phyloP scores from a whole-genome alignment of 106 monocot genomes.

The Dioscorea alata region DNA sequence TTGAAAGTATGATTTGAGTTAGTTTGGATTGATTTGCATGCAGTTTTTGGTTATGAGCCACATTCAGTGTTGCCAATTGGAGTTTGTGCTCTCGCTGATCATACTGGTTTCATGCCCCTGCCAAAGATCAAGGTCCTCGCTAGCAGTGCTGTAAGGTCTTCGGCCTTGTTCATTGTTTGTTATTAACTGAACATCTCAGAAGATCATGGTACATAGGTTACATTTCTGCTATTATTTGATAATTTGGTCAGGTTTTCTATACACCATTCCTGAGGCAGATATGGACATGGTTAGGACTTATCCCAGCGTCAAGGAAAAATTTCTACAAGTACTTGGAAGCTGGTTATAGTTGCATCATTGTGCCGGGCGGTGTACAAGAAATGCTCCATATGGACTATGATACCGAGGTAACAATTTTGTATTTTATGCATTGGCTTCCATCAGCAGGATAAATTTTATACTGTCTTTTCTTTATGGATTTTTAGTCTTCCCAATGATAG shows the following conservation, averaged over 20 bases:
- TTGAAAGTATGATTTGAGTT: background rate
- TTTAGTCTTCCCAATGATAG: no score
- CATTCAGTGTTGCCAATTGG: constrained; percentile 89
- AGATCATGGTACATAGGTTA: no score
- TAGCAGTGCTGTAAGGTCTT: constrained; percentile 79
- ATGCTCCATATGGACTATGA: constrained; percentile 33
- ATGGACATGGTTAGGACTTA: constrained; percentile 39
- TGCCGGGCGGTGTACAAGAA: constrained; percentile 40
- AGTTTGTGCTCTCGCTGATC: constrained; percentile 43
- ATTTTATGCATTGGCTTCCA: no score
- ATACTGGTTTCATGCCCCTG: constrained; percentile 79
- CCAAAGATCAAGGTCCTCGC: constrained; percentile 84
- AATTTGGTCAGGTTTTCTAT: constrained; percentile 22
- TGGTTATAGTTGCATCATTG: constrained; percentile 37
- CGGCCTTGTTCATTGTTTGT: no score
- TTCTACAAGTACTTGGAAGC: constrained; percentile 25
- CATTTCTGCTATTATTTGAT: background rate
- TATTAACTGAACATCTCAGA: no score
- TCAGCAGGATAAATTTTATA: no score
- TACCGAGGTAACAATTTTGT: constrained; percentile 26
- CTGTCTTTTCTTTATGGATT: no score
- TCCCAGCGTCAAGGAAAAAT: constrained; percentile 26
- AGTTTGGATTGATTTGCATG: background rate
- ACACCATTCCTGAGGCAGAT: constrained; percentile 36
- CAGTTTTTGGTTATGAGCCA: constrained; percentile 94